Percentiles rank a stretch among this genome's conserved stretches.
phyloP scores from a whole-genome alignment of 768 basidiomycete genomes.

The Scleroderma citrinum region DNA sequence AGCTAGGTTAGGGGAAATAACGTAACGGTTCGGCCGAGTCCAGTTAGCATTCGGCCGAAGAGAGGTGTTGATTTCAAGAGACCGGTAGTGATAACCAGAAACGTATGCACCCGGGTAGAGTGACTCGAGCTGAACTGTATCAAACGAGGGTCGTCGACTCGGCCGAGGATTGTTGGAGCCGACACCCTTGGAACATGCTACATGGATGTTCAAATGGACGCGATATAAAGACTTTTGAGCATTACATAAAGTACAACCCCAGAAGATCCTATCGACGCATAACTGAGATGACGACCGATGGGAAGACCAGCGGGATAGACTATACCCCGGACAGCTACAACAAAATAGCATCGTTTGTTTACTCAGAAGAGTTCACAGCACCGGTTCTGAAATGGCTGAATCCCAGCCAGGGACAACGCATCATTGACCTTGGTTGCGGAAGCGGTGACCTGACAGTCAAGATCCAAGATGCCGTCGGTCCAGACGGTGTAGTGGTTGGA shows the following conservation, averaged over 20 bases:
- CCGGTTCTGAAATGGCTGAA: conserved; percentile 56
- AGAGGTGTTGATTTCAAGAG: too few relatives aligned
- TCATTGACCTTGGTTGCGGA: conserved; percentile 79
- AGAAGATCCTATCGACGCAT: neutral
- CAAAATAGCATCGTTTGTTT: conserved; percentile 65
- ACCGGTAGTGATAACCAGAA: too few relatives aligned
- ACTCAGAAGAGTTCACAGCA: conserved; percentile 41
- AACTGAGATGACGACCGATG: neutral
- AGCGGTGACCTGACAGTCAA: conserved; percentile 69
- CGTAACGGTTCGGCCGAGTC: too few relatives aligned
- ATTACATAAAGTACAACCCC: neutral
- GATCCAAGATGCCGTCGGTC: conserved; percentile 47
- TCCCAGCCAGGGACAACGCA: conserved; percentile 60
- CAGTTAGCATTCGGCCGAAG: too few relatives aligned
- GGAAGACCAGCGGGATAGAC: conserved; percentile 17
- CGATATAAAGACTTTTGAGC: neutral
- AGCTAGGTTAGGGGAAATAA: too few relatives aligned
- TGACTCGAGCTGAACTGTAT: too few relatives aligned
- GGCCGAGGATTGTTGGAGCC: neutral
- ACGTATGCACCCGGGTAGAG: too few relatives aligned
- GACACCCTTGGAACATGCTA: neutral
- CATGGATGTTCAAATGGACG: too few relatives aligned
- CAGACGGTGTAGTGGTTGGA: conserved; percentile 55
- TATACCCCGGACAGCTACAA: conserved; percentile 63
- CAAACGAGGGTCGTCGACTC: too few relatives aligned